Evolutionary conservation across 1,284 basidiomycete species (phyloP), one percentile per base, ranked within the genome.

Genomic region (Hymenochaete sp.): DNA sequence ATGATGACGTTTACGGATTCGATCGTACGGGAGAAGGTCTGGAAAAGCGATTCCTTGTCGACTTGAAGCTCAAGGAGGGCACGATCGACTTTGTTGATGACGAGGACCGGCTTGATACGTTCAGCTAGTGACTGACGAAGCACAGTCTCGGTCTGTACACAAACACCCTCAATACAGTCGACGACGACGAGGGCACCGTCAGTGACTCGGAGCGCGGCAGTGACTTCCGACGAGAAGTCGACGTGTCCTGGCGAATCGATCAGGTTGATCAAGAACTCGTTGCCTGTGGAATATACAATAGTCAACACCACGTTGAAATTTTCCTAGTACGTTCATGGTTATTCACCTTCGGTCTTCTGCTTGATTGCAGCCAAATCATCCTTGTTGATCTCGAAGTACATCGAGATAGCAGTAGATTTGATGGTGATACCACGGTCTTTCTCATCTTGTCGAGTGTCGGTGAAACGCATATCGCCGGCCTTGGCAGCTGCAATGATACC

Each of bases 51-150:
- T 68, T 98, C 96, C 75, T 98, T 98, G 65, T 79, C 74, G 56
- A 98, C 89, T 71, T 98, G 96, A 51, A 99, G 82, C 72, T 99
- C 96, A 60, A 99, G 90, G 45, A 99, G 82, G 51, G 96, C 96
- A 67, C 96, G 95, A 72, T 99, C 96, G 62, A 99, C 93, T 79
- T 99, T 99, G 85, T 99, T 99, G 74, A 99, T 93, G 72, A 97
- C 84, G 61, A 98, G 83, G 62, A 99, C 95, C 58, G 96, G 96
- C 76, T 97, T 98, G 76, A 99, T 98, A 70, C 96, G 93, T 75
- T 99, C 96, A 50, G 82, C 81, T 46, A 99, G 80, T 50, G 96
- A 90, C 67, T 99, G 96, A 61, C 96, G 93, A 51, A 99, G 80
- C 54, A 99, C 96, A 38, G 96, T 98, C 75, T 98, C 96, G 64